Base-by-base conservation (phyloP, 805 yeast species). In the Lipomyces orientalis region DNA sequence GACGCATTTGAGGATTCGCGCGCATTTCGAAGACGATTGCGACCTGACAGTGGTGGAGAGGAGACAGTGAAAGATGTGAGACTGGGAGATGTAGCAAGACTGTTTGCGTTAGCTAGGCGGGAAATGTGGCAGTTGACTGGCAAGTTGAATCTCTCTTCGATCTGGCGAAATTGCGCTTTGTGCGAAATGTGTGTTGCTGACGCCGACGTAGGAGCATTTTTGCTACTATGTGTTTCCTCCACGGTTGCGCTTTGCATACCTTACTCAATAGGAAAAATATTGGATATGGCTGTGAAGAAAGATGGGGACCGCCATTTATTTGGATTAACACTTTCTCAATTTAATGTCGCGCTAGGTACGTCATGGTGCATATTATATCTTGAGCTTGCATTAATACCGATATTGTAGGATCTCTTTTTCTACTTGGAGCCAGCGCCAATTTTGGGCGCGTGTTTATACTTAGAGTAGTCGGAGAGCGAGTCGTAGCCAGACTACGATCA, bases 201-300 rank as follows among this genome's bases (percentile, higher is more conserved):
- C 22, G 12, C 25, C 14, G 29, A 22, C 22, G 8, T 46, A 67
- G 77, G 83, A 29, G 97, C 97, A 0, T 79, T 93, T 52, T 69
- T 83, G 0, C 84, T 91, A 65, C 81, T 93, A 43, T 78, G 88
- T 3, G 75, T 89, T 6, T 87, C 97, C 0, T 90, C 97, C 1
- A 85, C 91, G 0, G 90, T 91, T 4, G 85, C 93, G 49, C 89
- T 94, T 91, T 79, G 89, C 14, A 81, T 94, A 54, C 98, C 98
- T 2, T 81, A 89, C 37, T 58, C 91, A 31, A 89, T 93, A 64
- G 98, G 98, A 34, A 90, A 90, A 74, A 88, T 93, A 56, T 84
- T 94, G 25, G 98, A 93, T 77, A 84, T 88, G 5, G 87, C 90
- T 4, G 84, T 79, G 37, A 79, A 79, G 29, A 78, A 77, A 4